A percentile compares a stretch with the other conserved stretches of the same genome.
phyloP scores from a whole-genome alignment of 1,284 basidiomycete species.

The Ceratobasidium theobromae region DNA sequence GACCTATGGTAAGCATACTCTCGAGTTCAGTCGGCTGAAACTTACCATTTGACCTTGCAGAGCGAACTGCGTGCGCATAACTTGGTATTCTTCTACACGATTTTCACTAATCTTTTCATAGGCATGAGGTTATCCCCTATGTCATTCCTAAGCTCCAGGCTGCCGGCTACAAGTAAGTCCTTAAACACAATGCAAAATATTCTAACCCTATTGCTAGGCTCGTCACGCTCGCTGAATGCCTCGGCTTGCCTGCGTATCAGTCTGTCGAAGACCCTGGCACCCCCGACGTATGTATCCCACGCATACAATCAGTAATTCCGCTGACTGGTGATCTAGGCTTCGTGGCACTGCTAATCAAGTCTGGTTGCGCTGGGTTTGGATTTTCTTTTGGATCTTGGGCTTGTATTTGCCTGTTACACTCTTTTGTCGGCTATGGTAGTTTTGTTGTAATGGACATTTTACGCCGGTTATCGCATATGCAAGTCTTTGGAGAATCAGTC shows the following conservation, averaged over 20 bases:
- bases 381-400: too few species aligned
- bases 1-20: slow-evolving; percentile 1
- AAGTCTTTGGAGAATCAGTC: too few species aligned
- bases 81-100: too few species aligned
- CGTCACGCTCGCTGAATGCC: slow-evolving; percentile 32
- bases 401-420: too few species aligned
- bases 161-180: slow-evolving; percentile 13
- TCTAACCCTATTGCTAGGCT: slow-evolving; percentile 3
- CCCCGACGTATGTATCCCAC: slow-evolving; percentile 3
- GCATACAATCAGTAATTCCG: background rate
- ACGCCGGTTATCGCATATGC: too few species aligned
- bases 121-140: slow-evolving; percentile 19
- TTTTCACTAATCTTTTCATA: background rate
- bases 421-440: too few species aligned
- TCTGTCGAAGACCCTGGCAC: slow-evolving; percentile 7
- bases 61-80: slow-evolving; percentile 3
- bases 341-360: background rate
- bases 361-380: too few species aligned
- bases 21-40: background rate
- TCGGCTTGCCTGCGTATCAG: slow-evolving; percentile 22
- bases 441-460: too few species aligned
- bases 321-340: background rate
- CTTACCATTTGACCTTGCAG: background rate
- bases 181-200: background rate
- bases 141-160: slow-evolving; percentile 26